Base-by-base conservation (phyloP, 441 rosid genomes). In the Gossypium davidsonii region DNA sequence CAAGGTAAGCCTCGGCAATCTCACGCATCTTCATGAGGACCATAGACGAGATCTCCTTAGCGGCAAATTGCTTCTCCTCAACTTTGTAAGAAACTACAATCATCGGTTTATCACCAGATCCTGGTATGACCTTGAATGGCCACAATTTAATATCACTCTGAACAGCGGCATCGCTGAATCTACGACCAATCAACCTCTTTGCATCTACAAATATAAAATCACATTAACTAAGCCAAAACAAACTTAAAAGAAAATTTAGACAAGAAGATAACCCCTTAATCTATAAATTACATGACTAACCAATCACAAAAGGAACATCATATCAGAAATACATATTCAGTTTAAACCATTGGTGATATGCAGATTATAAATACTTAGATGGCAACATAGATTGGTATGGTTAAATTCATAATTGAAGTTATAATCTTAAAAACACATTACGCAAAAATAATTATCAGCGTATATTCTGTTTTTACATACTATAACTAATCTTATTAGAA, bases 21-120 rank as follows among this genome's bases (percentile, higher is more conserved):
- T 88, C 91, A 62, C 89, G 85, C 89, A 83, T 87, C 83, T 87
- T 87, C 1, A 79, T 87, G 74, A 87, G 82, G 71, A 87, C 88
- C 91, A 84, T 87, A 51, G 89, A 87, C 65, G 91, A 88, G 75
- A 88, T 88, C 57, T 85, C 91, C 71, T 88, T 88, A 0, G 89
- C 89, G 17, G 87, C 73, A 37, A 85, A 85, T 49, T 82, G 84
- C 37, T 88, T 88, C 1, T 88, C 88, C 37, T 88, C 84, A 17
- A 87, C 89, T 67, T 84, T 88, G 83, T 88, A 83, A 70, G 4
- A 71, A 0, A 85, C 87, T 3, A 80, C 70, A 20, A 87, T 84
- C 91, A 84, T 79, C 2, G 89, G 89, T 74, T 85, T 87, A 6
- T 84, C 91, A 23, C 69, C 87, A 18, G 88, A 79, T 18, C 91